These are phyloP conservation scores for Entoloma clypeatum DNA, from an alignment of 1,284 basidiomycete species.

Conservation along the genomic window DNA sequence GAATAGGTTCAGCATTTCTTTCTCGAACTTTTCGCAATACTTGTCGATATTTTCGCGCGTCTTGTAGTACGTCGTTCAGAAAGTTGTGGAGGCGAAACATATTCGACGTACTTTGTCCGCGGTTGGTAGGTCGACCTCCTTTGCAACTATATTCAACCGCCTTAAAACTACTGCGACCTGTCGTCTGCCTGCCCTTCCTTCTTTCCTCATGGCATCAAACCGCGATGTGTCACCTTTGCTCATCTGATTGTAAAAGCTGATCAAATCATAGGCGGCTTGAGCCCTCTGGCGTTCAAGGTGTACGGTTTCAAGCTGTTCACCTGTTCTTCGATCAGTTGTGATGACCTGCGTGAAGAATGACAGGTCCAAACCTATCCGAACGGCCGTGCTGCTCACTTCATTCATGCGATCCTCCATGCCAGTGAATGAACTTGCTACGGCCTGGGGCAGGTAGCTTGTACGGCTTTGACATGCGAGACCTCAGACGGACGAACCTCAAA, in stretches of 20 bases:
- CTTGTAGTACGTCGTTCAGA: conserved; percentile 33
- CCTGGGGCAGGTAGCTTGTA: conserved; percentile 40
- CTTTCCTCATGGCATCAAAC: conserved; percentile 81
- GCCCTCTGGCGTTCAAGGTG: conserved; percentile 91
- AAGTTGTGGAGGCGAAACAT: background rate
- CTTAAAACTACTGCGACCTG: conserved; percentile 90
- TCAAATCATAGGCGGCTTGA: conserved; percentile 92
- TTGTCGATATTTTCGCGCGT: conserved; percentile 87
- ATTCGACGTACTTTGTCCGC: conserved; percentile 62
- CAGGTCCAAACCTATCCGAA: conserved; percentile 75
- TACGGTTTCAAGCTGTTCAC: conserved; percentile 94
- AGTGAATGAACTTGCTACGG: conserved; percentile 78
- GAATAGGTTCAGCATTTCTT: conserved; percentile 96
- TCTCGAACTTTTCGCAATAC: conserved; percentile 98
- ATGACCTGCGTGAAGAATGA: background rate
- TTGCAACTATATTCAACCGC: conserved; percentile 84
- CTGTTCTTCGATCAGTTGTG: conserved; percentile 37
- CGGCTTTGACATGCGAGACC: background rate
- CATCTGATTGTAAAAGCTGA: conserved; percentile 94
- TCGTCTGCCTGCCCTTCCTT: conserved; percentile 81
- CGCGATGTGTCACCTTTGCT: conserved; percentile 79
- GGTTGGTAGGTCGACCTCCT: conserved; percentile 84
- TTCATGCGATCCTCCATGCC: conserved; percentile 88
- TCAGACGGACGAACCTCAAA: conserved; percentile 67
- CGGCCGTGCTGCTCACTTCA: conserved; percentile 91